Conservation (phyloP, 1,139 yeast species). For the Saccharomyces hybrid region DNA sequence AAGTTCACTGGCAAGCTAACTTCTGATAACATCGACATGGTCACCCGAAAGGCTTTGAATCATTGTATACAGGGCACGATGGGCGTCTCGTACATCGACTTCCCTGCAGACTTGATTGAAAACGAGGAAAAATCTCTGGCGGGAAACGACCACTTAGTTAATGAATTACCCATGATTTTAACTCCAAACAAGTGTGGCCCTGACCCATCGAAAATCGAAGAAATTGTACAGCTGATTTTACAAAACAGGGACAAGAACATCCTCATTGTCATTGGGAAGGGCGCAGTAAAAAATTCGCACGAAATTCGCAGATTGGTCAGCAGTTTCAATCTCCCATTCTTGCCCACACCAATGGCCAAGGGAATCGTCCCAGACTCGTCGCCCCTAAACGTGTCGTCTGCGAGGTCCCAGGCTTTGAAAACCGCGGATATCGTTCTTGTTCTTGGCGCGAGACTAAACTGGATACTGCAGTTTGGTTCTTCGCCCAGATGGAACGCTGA, state of each 20-base stretch:
- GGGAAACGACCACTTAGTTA: neutral
- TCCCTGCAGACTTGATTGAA: conserved; percentile 51
- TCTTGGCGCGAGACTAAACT: conserved; percentile 56
- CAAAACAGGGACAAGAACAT: conserved; percentile 37
- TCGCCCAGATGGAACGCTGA: conserved; percentile 41
- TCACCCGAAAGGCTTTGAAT: conserved; percentile 45
- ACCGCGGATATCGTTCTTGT: conserved; percentile 49
- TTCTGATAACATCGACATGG: conserved; percentile 32
- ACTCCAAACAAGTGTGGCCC: conserved; percentile 30
- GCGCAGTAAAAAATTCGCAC: conserved; percentile 42
- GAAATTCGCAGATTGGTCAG: conserved; percentile 37
- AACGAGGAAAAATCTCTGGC: neutral
- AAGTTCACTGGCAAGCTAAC: conserved; percentile 46
- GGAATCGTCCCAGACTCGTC: conserved; percentile 52
- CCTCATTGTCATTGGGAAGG: conserved; percentile 55
- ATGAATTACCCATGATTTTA: conserved; percentile 9
- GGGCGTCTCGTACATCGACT: conserved; percentile 52
- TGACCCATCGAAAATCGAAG: conserved; percentile 34
- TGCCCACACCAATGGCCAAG: conserved; percentile 70
- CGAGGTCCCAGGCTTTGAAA: conserved; percentile 48
- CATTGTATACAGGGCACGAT: conserved; percentile 43
- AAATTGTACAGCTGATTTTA: conserved; percentile 33
- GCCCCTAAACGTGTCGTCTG: conserved; percentile 46
- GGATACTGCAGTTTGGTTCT: conserved; percentile 61
- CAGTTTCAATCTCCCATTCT: conserved; percentile 41